phyloP scores from a whole-genome alignment of 495 filamentous ascomycete species.

The Penicillium waksmanii region DNA sequence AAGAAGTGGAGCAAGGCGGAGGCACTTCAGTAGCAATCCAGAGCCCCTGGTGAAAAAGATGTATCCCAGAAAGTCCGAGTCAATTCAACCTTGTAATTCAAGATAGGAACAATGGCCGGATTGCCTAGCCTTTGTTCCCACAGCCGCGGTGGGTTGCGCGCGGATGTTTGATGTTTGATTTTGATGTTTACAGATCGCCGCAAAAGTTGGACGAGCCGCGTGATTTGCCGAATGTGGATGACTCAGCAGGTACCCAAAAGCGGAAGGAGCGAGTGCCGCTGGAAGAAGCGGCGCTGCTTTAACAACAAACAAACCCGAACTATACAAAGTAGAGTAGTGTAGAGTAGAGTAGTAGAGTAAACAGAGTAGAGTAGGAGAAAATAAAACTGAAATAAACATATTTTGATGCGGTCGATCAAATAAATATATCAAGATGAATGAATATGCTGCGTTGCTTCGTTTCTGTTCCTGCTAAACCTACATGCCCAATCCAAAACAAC shows the following conservation, averaged over 20 bases:
- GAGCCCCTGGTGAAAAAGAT: background rate
- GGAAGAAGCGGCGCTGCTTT: background rate
- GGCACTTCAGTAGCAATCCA: too few species aligned
- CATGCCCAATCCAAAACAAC: slow-evolving; percentile 4
- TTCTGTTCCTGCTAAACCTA: slow-evolving; percentile 3
- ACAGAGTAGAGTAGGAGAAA: too few species aligned
- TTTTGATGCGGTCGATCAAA: too few species aligned
- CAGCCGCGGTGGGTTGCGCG: background rate
- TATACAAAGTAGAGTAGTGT: too few species aligned
- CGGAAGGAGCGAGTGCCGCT: background rate
- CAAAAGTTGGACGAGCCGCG: background rate
- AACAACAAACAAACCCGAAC: background rate
- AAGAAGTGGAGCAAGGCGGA: too few species aligned
- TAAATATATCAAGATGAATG: background rate
- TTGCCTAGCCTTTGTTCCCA: background rate
- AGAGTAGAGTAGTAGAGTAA: too few species aligned
- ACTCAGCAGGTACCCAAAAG: slow-evolving; percentile 8
- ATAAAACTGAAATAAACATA: background rate
- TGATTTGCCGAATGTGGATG: slow-evolving; percentile 6
- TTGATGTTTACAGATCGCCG: slow-evolving; percentile 17
- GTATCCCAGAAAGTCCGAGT: background rate
- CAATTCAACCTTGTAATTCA: background rate
- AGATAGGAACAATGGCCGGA: background rate
- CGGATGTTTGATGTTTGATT: background rate
- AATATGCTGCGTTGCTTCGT: slow-evolving; percentile 3